Conservation (phyloP, 2,329 filamentous ascomycete genomes). For the Xylaria sp. region DNA sequence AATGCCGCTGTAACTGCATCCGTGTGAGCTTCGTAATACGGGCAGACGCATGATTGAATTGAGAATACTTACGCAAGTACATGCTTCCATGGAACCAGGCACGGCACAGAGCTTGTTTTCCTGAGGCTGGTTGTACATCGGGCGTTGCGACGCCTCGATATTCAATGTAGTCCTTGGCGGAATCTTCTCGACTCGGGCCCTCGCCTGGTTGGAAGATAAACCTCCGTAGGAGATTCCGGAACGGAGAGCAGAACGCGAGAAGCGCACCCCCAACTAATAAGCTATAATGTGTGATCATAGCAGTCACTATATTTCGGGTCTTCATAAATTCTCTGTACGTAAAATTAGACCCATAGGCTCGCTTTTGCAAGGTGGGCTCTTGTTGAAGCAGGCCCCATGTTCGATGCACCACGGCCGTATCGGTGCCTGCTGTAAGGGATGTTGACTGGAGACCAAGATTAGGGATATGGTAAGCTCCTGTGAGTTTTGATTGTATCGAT, state of each 20-base stretch:
- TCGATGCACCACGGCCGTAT: conserved; percentile 67
- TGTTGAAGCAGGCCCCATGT: conserved; percentile 70
- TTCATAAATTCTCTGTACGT: conserved; percentile 66
- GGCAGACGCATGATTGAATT: neutral
- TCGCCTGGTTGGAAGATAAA: conserved; percentile 65
- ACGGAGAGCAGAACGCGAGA: conserved; percentile 56
- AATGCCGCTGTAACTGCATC: conserved; percentile 71
- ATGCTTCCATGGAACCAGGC: conserved; percentile 69
- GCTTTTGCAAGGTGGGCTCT: conserved; percentile 56
- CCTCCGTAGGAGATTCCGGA: conserved; percentile 58
- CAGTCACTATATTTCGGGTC: conserved; percentile 61
- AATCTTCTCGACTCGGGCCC: conserved; percentile 63
- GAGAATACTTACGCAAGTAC: conserved; percentile 67
- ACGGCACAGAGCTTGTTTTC: conserved; percentile 65
- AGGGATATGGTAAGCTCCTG: conserved; percentile 62
- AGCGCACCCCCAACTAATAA: conserved; percentile 56
- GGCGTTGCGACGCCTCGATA: conserved; percentile 73
- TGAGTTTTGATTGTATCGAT: conserved; percentile 59
- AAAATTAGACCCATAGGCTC: conserved; percentile 72
- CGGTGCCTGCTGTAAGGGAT: conserved; percentile 61
- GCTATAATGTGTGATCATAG: conserved; percentile 62
- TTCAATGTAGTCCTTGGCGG: conserved; percentile 69
- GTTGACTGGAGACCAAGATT: conserved; percentile 67
- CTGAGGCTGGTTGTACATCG: conserved; percentile 55
- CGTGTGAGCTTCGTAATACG: conserved; percentile 26